Evolutionary conservation across 345 rosid genomes (phyloP), one percentile per base, ranked within the genome.

Genomic region (Microcos paniculata): DNA sequence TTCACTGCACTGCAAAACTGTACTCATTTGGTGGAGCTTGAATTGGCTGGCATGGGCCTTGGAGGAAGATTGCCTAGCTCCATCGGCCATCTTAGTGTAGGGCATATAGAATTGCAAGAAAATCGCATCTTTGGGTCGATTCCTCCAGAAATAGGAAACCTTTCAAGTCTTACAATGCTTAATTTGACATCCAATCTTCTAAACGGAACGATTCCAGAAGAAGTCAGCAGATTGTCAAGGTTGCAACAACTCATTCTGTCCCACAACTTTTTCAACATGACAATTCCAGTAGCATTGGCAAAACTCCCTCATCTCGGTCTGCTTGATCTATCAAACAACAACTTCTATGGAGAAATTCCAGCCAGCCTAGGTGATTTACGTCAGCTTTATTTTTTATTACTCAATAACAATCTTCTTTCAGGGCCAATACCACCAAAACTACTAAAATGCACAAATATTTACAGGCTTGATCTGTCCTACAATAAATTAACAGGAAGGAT

Each of bases 291-390:
- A 71, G 82, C 76, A 69, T 74, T 87, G 28, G 84, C 85, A 26
- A 59, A 68, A 40, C 38, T 79, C 26, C 74, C 57, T n/a, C 83
- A 59, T 19, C 80, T 86, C 62, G 83, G 79, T 35, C 69, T 78
- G 72, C 86, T 89, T 52, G 89, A 89, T 79, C 79, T 89, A 6
- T 86, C 90, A 19, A 46, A 80, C 76, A 87, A 87, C 78, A 76
- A 58, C 15, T 63, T 89, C 52, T 81, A 80, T 1, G 89, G 88
- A 12, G 80, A 82, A 74, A 85, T 89, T 69, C 89, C 91, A 0
- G 67, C 15, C 42, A 74, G 82, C 43, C 72, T 85, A 2, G 88
- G 89, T 40, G 73, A 82, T 31, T 64, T 87, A 78, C 73, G 33
- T 51, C 77, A 8, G 2, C 18, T 85, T 58, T 71, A 49, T 43